Base-by-base conservation (phyloP, 2,329 filamentous ascomycete species). In the Westerdykella aurantiaca region DNA sequence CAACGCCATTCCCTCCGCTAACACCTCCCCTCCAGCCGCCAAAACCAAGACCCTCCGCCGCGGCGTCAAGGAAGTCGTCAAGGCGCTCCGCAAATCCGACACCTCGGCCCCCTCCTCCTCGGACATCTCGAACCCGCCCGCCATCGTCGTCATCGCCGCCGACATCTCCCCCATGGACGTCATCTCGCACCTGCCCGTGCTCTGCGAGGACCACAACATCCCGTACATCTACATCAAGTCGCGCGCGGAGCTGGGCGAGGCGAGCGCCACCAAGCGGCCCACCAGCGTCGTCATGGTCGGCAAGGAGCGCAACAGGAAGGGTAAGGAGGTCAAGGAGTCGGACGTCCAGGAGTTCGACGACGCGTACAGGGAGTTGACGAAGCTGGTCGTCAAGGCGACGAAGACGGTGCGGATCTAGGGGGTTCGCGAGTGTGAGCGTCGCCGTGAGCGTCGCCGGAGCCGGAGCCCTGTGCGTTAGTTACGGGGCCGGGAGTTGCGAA, bases 121-220 rank as follows among this genome's bases (percentile, higher is more conserved):
- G 38, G 54, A 60, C 43, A 52, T 62, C 42, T 76, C 82, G 61
- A 48, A 64, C 46, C 83, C 86, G 37, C 79, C 82, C 55, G 79
- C 75, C 50, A 79, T 98, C 55, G 88, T 96, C 60, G 77, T 98
- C 68, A 88, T 98, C 57, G 93, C 93, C 31, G 93, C 88, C 59
- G 93, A 98, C 72, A 97, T 98, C 75, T 95, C 88, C 42, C 93
- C 93, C 54, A 91, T 93, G 83, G 93, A 98, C 71, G 93, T 98
- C 68, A 96, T 98, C 74, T 93, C 88, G 48, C 93, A 98, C 74
- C 87, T 98, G 55, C 93, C 93, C 60, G 87, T 98, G 45, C 84
- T 97, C 46, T 97, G 93, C 79, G 93, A 98, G 75, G 91, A 97
- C 73, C 90, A 96, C 78, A 88, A 87, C 71, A 88, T 96, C 48